phyloP scores from a whole-genome alignment of 495 filamentous ascomycete genomes.

The Penicillium desertorum region DNA sequence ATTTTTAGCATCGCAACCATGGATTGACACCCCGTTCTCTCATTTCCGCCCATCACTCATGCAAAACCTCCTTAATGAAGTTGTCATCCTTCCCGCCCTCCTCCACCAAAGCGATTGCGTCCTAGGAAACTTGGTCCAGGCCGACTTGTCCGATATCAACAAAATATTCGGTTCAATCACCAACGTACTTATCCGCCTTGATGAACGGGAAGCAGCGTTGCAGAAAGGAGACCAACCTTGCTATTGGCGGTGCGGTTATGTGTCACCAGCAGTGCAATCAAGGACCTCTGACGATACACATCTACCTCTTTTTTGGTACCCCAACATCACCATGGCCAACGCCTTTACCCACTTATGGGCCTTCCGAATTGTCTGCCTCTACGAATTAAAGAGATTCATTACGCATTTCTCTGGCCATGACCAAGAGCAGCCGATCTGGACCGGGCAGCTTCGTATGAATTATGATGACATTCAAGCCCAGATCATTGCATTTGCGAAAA shows the following conservation, averaged over 20 bases:
- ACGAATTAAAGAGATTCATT: slow-evolving; percentile 18
- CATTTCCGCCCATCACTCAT: slow-evolving; percentile 26
- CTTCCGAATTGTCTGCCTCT: slow-evolving; percentile 33
- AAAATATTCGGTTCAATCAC: slow-evolving; percentile 5
- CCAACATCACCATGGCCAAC: slow-evolving; percentile 38
- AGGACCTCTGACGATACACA: neutral
- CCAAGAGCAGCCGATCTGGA: too few species aligned
- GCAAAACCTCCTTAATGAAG: slow-evolving; percentile 32
- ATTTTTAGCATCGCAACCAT: slow-evolving; percentile 28
- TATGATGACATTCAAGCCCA: neutral
- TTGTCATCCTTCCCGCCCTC: slow-evolving; percentile 28
- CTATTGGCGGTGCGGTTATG: too few species aligned
- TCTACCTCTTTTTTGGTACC: slow-evolving; percentile 29
- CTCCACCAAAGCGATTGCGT: slow-evolving; percentile 13
- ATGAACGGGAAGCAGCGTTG: neutral
- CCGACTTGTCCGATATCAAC: too few species aligned
- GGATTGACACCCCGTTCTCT: slow-evolving; percentile 32
- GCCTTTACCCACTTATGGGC: slow-evolving; percentile 39
- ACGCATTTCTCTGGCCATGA: too few species aligned
- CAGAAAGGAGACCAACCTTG: neutral
- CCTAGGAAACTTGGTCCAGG: too few species aligned
- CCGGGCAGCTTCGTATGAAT: too few species aligned
- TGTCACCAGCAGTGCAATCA: neutral
- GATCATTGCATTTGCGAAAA: slow-evolving; percentile 13
- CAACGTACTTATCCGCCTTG: neutral